Conservation (phyloP, 805 yeast species). For the Kodamaea leandrae region DNA sequence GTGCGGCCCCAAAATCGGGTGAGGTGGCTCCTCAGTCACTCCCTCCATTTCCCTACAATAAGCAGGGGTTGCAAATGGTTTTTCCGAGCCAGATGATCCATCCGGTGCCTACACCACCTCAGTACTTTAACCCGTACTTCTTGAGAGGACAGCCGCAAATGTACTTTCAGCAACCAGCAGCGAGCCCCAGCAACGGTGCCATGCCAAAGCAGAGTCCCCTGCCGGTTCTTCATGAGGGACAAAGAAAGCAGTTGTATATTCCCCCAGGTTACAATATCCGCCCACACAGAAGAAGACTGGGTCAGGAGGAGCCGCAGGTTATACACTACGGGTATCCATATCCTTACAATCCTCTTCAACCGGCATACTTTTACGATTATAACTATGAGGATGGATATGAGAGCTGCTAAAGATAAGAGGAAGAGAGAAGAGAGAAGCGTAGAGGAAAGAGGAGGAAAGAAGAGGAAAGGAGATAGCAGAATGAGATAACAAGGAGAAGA, state of each 20-base stretch:
- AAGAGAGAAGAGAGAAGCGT: not conserved
- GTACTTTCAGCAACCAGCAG: not conserved
- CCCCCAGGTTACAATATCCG: not conserved
- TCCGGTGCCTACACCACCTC: slow-evolving; percentile 5
- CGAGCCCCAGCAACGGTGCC: not conserved
- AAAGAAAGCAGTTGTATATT: not conserved
- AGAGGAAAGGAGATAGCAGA: not conserved
- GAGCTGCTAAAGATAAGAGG: not conserved
- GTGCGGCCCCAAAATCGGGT: not conserved
- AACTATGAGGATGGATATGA: slow-evolving; percentile 8
- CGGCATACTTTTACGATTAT: slow-evolving; percentile 7
- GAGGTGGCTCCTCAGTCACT: slow-evolving; percentile 1
- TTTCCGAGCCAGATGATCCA: slow-evolving; percentile 5
- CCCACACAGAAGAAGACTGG: not conserved
- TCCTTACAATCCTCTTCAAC: slow-evolving; percentile 6
- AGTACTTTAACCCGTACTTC: slow-evolving; percentile 13
- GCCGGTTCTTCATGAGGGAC: not conserved
- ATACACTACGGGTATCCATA: slow-evolving; percentile 5
- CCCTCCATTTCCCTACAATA: slow-evolving; percentile 4
- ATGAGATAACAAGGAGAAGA: no score
- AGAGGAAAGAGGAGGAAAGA: not conserved
- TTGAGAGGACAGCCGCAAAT: not conserved
- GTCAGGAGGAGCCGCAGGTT: not conserved
- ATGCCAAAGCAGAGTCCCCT: not conserved
- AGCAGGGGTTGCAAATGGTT: slow-evolving; percentile 5